Base-by-base conservation (phyloP, 495 filamentous ascomycete genomes). In the Durotheca rogersii region DNA sequence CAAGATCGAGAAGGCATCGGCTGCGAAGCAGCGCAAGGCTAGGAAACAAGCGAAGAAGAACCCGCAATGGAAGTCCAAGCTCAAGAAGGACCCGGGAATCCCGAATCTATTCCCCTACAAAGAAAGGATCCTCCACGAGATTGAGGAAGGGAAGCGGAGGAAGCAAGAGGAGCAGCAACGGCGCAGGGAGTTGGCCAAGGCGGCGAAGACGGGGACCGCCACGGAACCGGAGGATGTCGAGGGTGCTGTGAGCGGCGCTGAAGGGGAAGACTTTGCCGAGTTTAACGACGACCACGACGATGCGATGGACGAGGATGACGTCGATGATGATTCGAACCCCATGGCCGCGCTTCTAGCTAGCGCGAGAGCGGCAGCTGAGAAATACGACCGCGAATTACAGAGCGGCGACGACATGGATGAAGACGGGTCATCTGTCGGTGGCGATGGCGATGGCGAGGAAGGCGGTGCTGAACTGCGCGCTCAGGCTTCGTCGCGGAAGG, bases 71-170 rank as follows among this genome's bases (percentile, higher is more conserved):
- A 81, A 84, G 50, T 92, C 88, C 55, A 86, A 87, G 67, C 67
- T 95, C 48, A 96, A 95, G 81, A 97, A 97, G 72, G 92, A 95
- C 66, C 90, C 90, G 29, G 92, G 92, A 47, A 96, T 98, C 41
- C 93, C 93, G 39, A 98, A 96, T 64, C 79, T 96, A 18, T 98
- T 96, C 72, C 93, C 93, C 9, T 95, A 91, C 80, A 98, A 98
- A 73, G 94, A 96, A 62, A 89, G 86, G 73, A 80, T 98, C 14
- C 78, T 98, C 33, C 81, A 88, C 19, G 89, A 98, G 67, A 95
- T 98, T 58, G 94, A 98, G 72, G 88, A 96, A 66, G 83, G 79
- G 49, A 85, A 83, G 69, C 76, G 84, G 23, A 62, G 80, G 66
- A 96, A 90, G 73, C 80, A 79, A 42, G 93, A 95, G 66, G 90